phyloP scores from a whole-genome alignment of 148 eudicot genomes.

The Spergularia bocconei region DNA sequence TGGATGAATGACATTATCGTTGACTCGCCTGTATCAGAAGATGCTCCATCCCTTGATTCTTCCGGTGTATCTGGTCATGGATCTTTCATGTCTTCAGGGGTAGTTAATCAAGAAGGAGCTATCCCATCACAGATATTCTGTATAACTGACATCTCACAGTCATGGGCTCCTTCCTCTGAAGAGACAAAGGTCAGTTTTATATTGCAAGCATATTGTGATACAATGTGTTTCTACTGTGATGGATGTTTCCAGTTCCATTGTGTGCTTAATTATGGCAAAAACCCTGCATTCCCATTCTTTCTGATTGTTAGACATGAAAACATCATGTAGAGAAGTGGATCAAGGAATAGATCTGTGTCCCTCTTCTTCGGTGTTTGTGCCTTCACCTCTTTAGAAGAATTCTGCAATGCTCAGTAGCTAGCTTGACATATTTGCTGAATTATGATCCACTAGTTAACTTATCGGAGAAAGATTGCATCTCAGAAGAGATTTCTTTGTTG shows the following conservation, averaged over 20 bases:
- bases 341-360: neutral
- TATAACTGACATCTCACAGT: slow-evolving; percentile 73
- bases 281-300: neutral
- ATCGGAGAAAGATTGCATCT: no score
- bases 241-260: neutral
- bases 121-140: slow-evolving; percentile 50
- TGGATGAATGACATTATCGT: slow-evolving; percentile 62
- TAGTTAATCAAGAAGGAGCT: slow-evolving; percentile 30
- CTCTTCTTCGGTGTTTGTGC: no score
- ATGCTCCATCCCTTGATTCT: slow-evolving; percentile 41
- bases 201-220: neutral
- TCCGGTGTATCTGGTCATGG: slow-evolving; percentile 37
- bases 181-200: slow-evolving; percentile 68
- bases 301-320: neutral
- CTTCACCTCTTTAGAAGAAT: no score
- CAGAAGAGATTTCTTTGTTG: no score
- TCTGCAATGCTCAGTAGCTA: no score
- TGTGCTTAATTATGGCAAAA: neutral
- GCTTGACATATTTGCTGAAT: neutral
- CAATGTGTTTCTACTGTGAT: neutral
- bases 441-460: no score
- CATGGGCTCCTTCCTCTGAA: slow-evolving; percentile 70
- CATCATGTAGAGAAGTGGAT: neutral
- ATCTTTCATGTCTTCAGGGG: slow-evolving; percentile 34
- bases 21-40: slow-evolving; percentile 57